Conservation (phyloP, 2,329 filamentous ascomycete genomes). For the Ramichloridium luteum region DNA sequence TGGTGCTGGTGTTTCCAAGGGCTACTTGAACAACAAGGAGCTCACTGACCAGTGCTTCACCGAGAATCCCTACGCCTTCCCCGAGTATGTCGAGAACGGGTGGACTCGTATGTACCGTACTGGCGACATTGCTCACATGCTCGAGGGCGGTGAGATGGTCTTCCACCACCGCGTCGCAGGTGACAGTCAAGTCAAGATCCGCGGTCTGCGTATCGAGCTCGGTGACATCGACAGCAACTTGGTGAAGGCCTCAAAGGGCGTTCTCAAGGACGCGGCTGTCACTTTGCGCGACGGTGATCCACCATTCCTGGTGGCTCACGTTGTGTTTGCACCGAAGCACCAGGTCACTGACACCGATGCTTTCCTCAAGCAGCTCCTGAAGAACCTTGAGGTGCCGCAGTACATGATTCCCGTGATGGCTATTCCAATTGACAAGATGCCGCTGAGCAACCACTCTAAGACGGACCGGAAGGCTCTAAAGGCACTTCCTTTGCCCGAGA, state of each 20-base stretch:
- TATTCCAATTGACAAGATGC: conserved; percentile 2
- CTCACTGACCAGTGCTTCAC: not conserved
- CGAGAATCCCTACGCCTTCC: not conserved
- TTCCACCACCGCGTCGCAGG: conserved; percentile 30
- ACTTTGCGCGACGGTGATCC: conserved; percentile 11
- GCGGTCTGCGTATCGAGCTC: conserved; percentile 36
- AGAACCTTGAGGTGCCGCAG: not conserved
- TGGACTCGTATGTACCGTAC: conserved; percentile 25
- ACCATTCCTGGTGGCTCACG: conserved; percentile 25
- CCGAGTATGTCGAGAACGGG: not conserved
- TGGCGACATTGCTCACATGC: conserved; percentile 30
- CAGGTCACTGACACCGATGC: not conserved
- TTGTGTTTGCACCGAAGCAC: conserved; percentile 12
- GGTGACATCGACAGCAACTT: conserved; percentile 32
- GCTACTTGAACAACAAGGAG: conserved; percentile 23
- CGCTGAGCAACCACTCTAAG: conserved; percentile 4
- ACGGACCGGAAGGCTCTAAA: conserved; percentile 3
- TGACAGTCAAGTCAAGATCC: conserved; percentile 37
- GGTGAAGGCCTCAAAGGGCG: conserved; percentile 12
- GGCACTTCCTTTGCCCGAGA: not conserved
- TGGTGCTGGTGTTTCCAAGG: conserved; percentile 26
- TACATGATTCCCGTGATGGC: conserved; percentile 6
- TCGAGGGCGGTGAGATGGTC: conserved; percentile 24
- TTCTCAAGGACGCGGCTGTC: conserved; percentile 20
- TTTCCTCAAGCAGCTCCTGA: conserved; percentile 1